Evolutionary conservation across 2,329 filamentous ascomycete species (phyloP).

Genomic region (Alternaria solani): DNA sequence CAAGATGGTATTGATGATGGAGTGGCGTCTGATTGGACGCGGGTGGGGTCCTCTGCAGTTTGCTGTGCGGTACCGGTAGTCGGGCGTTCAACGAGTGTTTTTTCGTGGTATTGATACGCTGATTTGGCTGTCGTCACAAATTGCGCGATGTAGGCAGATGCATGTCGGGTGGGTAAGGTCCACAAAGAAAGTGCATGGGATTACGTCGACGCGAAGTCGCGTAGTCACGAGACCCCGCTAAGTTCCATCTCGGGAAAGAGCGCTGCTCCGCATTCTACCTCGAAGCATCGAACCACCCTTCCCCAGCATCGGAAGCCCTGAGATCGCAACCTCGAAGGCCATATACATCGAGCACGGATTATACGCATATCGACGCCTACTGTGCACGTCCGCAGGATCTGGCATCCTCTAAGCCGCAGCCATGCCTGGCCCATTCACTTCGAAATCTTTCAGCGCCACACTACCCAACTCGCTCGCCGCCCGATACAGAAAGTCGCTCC

Average conservation of each 20-base stretch:
- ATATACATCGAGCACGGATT: neutral
- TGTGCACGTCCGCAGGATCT: neutral
- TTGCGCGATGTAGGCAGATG: neutral
- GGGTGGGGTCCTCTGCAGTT: neutral
- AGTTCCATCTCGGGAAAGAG: conserved; percentile 23
- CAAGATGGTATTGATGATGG: neutral
- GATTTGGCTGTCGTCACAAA: neutral
- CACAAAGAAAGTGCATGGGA: conserved; percentile 6
- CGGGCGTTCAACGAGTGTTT: neutral
- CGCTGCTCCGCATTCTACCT: conserved; percentile 14
- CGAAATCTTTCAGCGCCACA: conserved; percentile 66
- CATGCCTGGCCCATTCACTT: conserved; percentile 68
- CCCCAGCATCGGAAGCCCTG: neutral
- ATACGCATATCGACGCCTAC: neutral
- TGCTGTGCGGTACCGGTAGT: conserved; percentile 1
- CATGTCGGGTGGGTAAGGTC: neutral
- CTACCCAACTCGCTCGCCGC: conserved; percentile 70
- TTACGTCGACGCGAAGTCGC: conserved; percentile 28
- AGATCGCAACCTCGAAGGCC: neutral
- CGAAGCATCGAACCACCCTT: conserved; percentile 13
- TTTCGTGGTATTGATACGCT: neutral
- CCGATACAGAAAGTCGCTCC: conserved; percentile 77
- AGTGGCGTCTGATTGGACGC: conserved; percentile 11
- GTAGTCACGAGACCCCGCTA: conserved; percentile 36
- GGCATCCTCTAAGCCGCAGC: conserved; percentile 5